Evolutionary conservation across 179 eudicot species (phyloP).

Genomic region (Nepenthes alata): DNA sequence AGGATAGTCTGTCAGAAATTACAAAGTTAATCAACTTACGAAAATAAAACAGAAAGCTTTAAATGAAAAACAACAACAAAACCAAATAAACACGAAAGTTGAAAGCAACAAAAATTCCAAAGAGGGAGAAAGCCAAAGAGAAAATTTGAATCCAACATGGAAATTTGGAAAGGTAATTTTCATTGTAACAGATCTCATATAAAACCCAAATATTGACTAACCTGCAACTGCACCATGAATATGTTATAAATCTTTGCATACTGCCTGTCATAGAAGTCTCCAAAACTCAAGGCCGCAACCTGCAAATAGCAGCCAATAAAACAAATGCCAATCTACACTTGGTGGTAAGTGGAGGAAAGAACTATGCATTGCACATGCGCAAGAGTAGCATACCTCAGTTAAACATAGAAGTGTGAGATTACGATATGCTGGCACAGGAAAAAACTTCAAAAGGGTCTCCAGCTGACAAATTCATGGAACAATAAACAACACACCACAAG

Average conservation of each 20-base stretch:
- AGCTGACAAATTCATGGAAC: conserved; percentile 35
- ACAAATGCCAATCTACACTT: neutral
- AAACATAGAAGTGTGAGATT: conserved; percentile 92
- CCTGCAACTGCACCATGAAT: conserved; percentile 94
- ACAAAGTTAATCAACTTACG: neutral
- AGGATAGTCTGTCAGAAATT: conserved; percentile 46
- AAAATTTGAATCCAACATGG: neutral
- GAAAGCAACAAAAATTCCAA: neutral
- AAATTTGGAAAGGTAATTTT: neutral
- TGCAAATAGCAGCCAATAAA: neutral
- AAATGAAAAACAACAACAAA: neutral
- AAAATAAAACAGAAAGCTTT: neutral
- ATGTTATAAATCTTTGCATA: conserved; percentile 74
- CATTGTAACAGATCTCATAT: neutral
- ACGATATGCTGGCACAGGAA: conserved; percentile 72
- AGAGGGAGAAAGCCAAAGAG: neutral
- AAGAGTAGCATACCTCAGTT: conserved; percentile 54
- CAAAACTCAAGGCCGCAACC: conserved; percentile 85
- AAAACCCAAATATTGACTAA: conserved; percentile 10
- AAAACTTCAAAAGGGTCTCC: conserved; percentile 78
- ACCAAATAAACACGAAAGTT: neutral
- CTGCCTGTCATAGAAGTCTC: conserved; percentile 73
- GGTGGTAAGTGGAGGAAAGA: neutral
- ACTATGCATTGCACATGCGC: neutral
- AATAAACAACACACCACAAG: neutral